phyloP scores from a whole-genome alignment of 2,329 filamentous ascomycete species.

The Lasiodiplodia hormozganensis region DNA sequence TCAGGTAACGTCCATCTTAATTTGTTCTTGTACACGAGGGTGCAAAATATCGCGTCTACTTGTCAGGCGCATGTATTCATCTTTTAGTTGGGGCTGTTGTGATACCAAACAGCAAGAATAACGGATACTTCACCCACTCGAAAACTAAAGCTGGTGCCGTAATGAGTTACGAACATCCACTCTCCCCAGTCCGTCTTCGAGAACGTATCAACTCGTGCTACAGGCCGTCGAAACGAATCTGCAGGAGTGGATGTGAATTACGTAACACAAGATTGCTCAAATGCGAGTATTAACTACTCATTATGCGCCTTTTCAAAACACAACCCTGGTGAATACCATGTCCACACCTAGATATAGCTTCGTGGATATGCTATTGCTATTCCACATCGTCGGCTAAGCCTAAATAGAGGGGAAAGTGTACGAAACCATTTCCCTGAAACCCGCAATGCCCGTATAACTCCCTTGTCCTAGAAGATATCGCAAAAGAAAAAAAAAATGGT shows the following conservation, averaged over 20 bases:
- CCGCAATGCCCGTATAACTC: not conserved
- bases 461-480: not conserved
- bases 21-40: not conserved
- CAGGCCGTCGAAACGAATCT: too few species aligned
- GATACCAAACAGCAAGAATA: constrained; percentile 2
- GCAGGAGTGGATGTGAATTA: too few species aligned
- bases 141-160: not conserved
- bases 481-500: not conserved
- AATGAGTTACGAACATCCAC: not conserved
- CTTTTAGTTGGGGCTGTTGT: not conserved
- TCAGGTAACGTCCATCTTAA: not conserved
- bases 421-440: not conserved
- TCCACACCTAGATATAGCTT: not conserved
- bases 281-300: too few species aligned
- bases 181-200: not conserved
- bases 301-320: not conserved
- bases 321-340: not conserved
- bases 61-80: not conserved
- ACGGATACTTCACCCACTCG: not conserved
- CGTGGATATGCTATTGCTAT: not conserved
- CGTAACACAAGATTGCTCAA: too few species aligned
- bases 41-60: not conserved
- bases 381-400: not conserved
- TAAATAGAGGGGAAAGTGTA: not conserved
- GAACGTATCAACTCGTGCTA: not conserved